A percentile compares a stretch with the other conserved stretches of the same genome.
Evolutionary conservation across 2,329 filamentous ascomycete genomes (phyloP).

Genomic region (Trichoderma sp.): DNA sequence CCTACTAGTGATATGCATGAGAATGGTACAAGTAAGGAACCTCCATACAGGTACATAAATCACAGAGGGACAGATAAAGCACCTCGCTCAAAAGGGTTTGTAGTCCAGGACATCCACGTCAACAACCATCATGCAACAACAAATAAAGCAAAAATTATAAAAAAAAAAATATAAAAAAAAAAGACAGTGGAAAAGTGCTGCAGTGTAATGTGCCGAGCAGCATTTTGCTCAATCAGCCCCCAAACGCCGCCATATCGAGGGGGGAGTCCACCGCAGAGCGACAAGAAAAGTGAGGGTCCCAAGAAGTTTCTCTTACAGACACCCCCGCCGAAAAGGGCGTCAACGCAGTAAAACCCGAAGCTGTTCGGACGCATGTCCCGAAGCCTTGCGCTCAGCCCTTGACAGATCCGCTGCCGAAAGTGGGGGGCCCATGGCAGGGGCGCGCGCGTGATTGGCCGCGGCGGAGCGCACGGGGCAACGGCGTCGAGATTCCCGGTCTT

Average conservation of each 20-base stretch:
- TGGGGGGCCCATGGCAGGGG: not conserved
- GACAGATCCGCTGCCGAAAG: constrained; percentile 25
- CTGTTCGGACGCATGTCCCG: constrained; percentile 21
- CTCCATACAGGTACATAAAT: not conserved
- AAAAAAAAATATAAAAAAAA: not conserved
- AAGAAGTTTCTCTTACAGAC: not conserved
- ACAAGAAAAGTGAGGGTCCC: not conserved
- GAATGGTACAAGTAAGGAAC: not conserved
- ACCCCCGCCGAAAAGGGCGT: not conserved
- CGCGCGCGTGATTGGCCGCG: constrained; percentile 8
- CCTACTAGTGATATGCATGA: not conserved
- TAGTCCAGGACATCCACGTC: not conserved
- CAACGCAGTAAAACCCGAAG: constrained; percentile 8
- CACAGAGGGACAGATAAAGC: not conserved
- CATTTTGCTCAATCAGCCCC: not conserved
- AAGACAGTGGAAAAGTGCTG: not conserved
- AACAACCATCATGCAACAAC: not conserved
- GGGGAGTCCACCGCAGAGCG: not conserved
- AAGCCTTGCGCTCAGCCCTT: constrained; percentile 26
- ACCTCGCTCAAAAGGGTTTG: not conserved
- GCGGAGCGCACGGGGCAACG: not conserved
- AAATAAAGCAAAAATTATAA: not conserved
- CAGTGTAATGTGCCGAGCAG: not conserved
- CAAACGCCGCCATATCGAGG: not conserved
- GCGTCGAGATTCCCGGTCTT: not conserved